A percentile compares a stretch with the other conserved stretches of the same genome.
Conservation (phyloP, 2,329 filamentous ascomycete species). For the Penicillium hesseltinei region DNA sequence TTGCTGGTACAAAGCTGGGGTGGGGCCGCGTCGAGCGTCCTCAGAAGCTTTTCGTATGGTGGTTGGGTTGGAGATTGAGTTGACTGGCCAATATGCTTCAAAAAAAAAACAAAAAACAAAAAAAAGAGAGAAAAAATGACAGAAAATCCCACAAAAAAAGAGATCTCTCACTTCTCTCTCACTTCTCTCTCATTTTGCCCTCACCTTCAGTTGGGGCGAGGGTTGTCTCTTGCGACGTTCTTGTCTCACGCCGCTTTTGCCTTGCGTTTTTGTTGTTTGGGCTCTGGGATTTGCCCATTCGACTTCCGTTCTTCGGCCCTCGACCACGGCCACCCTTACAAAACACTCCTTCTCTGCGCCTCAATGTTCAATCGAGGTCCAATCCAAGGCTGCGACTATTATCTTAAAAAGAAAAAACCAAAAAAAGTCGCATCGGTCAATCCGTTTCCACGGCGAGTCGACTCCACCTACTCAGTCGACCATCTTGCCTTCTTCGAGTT, state of each 20-base stretch:
- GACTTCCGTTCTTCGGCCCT: neutral
- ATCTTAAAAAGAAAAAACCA: neutral
- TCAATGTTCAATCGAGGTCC: neutral
- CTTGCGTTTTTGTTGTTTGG: neutral
- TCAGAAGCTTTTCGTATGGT: constrained; percentile 1
- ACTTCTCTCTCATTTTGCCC: neutral
- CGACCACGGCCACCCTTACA: neutral
- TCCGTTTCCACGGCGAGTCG: neutral
- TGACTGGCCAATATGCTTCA: constrained; percentile 2
- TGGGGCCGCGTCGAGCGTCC: neutral
- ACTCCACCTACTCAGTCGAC: neutral
- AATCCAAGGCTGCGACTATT: neutral
- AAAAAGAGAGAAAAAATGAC: neutral
- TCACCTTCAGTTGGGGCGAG: neutral
- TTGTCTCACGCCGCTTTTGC: neutral
- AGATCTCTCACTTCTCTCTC: neutral
- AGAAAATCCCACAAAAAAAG: neutral
- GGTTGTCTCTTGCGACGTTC: neutral
- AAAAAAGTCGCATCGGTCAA: neutral
- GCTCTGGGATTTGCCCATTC: neutral
- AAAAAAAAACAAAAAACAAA: neutral
- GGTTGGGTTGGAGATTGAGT: constrained; percentile 2
- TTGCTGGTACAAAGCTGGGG: neutral
- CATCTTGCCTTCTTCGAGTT: neutral
- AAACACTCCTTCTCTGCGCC: neutral